Evolutionary conservation across 352 stramenopile genomes (phyloP).

Genomic region (Phytopythium ostracodes): DNA sequence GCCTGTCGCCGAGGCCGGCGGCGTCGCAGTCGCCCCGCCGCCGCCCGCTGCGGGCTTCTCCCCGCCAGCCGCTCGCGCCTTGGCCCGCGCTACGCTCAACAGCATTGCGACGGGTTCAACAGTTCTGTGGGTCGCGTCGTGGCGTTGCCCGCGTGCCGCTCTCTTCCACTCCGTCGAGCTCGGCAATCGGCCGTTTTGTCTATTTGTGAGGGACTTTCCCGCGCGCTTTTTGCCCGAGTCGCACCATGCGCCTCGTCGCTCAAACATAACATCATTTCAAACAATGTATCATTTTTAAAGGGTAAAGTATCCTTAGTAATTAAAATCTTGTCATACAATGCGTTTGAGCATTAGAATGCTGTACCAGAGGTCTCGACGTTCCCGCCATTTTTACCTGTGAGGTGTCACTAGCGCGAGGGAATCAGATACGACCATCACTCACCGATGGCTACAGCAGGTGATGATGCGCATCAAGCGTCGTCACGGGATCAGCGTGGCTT

Average conservation of each 20-base stretch:
- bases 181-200: neutral
- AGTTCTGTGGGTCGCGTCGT: no score
- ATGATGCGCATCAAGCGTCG: neutral
- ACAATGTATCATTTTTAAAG: neutral
- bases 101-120: neutral
- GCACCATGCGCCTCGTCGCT: neutral
- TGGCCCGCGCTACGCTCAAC: neutral
- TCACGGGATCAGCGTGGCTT: neutral
- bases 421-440: conserved; percentile 1
- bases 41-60: neutral
- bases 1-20: neutral
- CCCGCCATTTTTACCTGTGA: neutral
- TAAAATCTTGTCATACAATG: no score
- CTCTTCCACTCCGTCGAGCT: neutral
- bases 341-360: no score
- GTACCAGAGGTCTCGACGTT: neutral
- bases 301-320: no score
- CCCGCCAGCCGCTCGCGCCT: neutral
- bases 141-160: neutral
- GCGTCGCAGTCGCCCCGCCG: conserved; percentile 7
- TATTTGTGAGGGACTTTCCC: neutral
- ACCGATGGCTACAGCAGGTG: neutral
- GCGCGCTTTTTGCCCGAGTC: neutral
- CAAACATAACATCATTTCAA: neutral
- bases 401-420: neutral